A percentile compares a stretch with the other conserved stretches of the same genome.
phyloP scores from a whole-genome alignment of 345 rosid genomes.

The Chamaenerion angustifolium region DNA sequence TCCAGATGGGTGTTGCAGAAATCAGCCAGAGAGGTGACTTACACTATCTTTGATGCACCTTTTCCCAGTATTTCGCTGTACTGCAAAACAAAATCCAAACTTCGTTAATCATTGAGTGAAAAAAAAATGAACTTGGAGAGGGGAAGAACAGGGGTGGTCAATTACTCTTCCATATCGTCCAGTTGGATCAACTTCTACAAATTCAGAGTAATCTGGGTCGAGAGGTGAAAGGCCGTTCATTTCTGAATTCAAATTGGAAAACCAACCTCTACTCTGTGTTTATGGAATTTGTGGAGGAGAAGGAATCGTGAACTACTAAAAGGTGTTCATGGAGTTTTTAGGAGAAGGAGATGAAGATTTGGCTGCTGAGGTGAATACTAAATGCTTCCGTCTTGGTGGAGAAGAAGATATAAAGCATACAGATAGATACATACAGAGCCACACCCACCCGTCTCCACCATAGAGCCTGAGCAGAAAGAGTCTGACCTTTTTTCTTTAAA shows the following conservation, averaged over 20 bases:
- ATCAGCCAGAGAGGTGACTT: constrained; percentile 16
- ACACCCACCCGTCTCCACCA: too few relatives aligned
- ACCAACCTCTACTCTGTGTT: too few relatives aligned
- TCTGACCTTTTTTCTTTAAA: too few relatives aligned
- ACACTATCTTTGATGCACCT: constrained; percentile 99
- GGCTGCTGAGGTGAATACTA: neutral
- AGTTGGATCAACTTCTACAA: constrained; percentile 94
- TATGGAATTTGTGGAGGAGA: too few relatives aligned
- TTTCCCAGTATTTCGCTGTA: constrained; percentile 85
- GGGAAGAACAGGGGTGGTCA: neutral
- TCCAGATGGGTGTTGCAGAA: constrained; percentile 13
- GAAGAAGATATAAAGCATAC: too few relatives aligned
- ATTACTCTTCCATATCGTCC: constrained; percentile 95
- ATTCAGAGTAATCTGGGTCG: constrained; percentile 45
- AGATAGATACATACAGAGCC: too few relatives aligned
- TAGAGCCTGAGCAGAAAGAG: too few relatives aligned
- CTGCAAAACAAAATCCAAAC: constrained; percentile 25
- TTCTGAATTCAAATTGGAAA: too few relatives aligned
- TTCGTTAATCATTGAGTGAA: constrained; percentile 2
- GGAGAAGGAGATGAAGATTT: neutral
- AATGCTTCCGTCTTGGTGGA: neutral
- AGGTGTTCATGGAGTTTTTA: too few relatives aligned
- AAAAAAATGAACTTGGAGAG: neutral
- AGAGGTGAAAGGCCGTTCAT: constrained; percentile 51
- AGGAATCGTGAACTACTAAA: too few relatives aligned